Conservation (phyloP, 192 early-diverging fungal genomes). For the Allomyces arbusculus region DNA sequence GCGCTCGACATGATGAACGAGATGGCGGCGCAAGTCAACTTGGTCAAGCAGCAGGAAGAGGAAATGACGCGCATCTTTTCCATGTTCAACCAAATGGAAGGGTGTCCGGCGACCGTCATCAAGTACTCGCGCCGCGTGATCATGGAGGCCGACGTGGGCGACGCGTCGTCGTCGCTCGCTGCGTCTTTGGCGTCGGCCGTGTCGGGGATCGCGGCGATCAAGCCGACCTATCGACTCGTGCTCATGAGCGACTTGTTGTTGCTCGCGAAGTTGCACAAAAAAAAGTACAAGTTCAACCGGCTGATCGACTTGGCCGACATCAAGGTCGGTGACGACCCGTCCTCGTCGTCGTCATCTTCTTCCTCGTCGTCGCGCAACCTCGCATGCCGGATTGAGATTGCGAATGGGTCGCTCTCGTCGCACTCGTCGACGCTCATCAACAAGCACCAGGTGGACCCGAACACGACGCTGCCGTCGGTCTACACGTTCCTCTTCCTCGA, state of each 20-base stretch:
- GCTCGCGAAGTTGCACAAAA: neutral
- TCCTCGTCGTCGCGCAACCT: too few species aligned
- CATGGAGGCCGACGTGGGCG: constrained; percentile 16
- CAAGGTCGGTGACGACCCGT: neutral
- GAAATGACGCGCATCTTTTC: constrained; percentile 23
- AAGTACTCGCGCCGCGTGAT: constrained; percentile 19
- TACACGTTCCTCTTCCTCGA: neutral
- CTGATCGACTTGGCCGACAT: neutral
- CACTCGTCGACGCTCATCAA: neutral
- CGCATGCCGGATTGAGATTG: neutral
- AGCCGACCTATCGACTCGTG: neutral
- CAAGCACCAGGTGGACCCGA: neutral
- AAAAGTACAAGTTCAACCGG: neutral
- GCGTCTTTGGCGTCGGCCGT: neutral
- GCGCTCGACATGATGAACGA: constrained; percentile 19
- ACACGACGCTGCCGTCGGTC: neutral
- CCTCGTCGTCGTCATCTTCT: too few species aligned
- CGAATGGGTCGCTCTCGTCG: neutral
- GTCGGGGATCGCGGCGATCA: too few species aligned
- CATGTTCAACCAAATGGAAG: constrained; percentile 23
- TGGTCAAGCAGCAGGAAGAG: constrained; percentile 28
- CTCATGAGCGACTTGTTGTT: neutral
- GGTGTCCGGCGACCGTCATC: constrained; percentile 30
- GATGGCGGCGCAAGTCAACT: constrained; percentile 24
- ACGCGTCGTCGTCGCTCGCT: neutral